Conservation (phyloP, 768 basidiomycete genomes). For the Suillus weaverae region DNA sequence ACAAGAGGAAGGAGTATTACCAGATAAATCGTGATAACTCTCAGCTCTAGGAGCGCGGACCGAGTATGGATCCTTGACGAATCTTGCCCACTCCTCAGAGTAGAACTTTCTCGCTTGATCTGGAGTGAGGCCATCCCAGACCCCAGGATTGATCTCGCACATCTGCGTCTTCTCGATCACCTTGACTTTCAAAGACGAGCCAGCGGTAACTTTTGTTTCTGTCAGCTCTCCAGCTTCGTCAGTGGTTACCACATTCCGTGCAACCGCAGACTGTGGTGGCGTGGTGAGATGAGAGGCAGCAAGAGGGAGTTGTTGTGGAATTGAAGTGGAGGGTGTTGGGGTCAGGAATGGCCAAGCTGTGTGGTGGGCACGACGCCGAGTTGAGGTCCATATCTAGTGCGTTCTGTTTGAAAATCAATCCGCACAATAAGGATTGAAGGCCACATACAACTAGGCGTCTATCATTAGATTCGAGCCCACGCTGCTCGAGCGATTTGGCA, state of each 20-base stretch:
- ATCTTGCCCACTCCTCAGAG: constrained; percentile 92
- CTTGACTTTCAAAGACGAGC: constrained; percentile 54
- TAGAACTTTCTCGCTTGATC: constrained; percentile 89
- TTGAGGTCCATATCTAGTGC: constrained; percentile 92
- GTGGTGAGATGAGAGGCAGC: background rate
- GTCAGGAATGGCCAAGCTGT: constrained; percentile 93
- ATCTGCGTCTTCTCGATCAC: constrained; percentile 96
- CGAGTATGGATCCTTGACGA: constrained; percentile 89
- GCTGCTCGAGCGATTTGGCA: constrained; percentile 70
- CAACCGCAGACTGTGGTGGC: background rate
- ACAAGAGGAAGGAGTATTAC: constrained; percentile 38
- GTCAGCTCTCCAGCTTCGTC: constrained; percentile 5
- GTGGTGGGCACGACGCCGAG: constrained; percentile 88
- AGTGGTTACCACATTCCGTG: background rate
- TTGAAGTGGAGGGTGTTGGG: constrained; percentile 23
- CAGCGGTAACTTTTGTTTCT: constrained; percentile 7
- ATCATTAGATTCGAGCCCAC: constrained; percentile 60
- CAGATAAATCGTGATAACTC: constrained; percentile 93
- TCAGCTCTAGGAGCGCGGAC: constrained; percentile 93
- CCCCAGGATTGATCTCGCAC: constrained; percentile 96
- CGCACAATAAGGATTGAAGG: background rate
- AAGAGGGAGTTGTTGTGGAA: constrained; percentile 6
- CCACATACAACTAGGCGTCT: constrained; percentile 65
- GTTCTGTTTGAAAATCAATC: background rate
- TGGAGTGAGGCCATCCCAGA: constrained; percentile 94